Conservation (phyloP, 208 protist species). For the Entamoeba invadens region DNA sequence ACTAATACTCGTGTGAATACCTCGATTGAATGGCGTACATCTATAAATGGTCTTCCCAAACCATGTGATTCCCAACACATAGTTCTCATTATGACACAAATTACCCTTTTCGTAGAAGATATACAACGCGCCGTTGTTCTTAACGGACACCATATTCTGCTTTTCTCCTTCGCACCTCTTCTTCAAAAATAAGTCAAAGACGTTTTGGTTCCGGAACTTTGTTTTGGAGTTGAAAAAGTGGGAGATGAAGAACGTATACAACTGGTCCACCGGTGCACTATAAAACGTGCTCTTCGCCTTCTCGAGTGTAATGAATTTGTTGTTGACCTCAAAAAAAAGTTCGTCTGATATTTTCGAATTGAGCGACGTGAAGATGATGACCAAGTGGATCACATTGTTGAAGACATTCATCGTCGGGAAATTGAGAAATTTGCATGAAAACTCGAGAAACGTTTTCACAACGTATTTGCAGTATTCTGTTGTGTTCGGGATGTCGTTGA, state of each 20-base stretch:
- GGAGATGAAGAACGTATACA: background rate
- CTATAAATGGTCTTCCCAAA: background rate
- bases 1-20: too few species aligned
- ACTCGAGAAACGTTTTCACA: background rate
- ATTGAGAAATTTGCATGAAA: background rate
- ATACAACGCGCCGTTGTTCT: background rate
- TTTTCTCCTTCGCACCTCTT: background rate
- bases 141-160: background rate
- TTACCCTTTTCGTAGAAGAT: background rate
- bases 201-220: too few species aligned
- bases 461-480: background rate
- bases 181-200: background rate
- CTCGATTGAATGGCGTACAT: background rate
- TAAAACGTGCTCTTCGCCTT: background rate
- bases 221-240: background rate
- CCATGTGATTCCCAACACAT: background rate
- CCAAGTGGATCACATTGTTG: background rate
- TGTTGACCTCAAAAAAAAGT: background rate
- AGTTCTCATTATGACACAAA: background rate
- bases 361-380: background rate
- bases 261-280: background rate
- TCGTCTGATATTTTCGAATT: background rate
- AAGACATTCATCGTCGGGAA: background rate
- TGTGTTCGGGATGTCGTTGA: background rate
- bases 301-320: background rate